These are phyloP conservation scores for Aspergillus sp. DNA, from an alignment of 2,329 filamentous ascomycete genomes.

Conservation along the genomic window DNA sequence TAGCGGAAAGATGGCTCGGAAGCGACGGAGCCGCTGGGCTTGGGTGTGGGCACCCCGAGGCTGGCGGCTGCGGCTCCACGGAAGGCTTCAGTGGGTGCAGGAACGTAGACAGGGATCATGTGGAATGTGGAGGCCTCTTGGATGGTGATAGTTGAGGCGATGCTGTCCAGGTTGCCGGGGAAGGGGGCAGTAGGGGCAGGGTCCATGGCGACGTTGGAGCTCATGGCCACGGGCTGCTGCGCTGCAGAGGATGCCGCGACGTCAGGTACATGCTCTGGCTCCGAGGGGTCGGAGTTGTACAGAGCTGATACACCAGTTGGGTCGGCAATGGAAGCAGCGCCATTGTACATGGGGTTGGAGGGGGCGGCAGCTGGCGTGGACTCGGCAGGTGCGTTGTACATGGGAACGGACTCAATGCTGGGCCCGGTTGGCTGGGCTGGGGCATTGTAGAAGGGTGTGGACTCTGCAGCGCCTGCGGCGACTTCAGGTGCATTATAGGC, in stretches of 20 bases:
- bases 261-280: neutral
- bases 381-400: neutral
- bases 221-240: neutral
- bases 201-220: neutral
- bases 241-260: neutral
- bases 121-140: conserved; percentile 23
- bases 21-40: conserved; percentile 52
- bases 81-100: conserved; percentile 23
- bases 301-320: neutral
- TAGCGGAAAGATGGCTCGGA: conserved; percentile 29
- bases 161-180: neutral
- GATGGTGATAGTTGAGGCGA: conserved; percentile 16
- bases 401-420: neutral
- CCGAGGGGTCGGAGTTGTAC: neutral
- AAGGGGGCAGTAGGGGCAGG: conserved; percentile 1
- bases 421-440: neutral
- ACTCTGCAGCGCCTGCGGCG: neutral
- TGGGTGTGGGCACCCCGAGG: conserved; percentile 21
- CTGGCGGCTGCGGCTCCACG: conserved; percentile 22
- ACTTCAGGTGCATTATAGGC: neutral
- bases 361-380: neutral
- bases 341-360: neutral
- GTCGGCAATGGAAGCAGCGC: neutral
- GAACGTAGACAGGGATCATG: conserved; percentile 32
- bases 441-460: neutral